phyloP scores from a whole-genome alignment of 2,329 filamentous ascomycete genomes.

The Lizonia empirigonia region DNA sequence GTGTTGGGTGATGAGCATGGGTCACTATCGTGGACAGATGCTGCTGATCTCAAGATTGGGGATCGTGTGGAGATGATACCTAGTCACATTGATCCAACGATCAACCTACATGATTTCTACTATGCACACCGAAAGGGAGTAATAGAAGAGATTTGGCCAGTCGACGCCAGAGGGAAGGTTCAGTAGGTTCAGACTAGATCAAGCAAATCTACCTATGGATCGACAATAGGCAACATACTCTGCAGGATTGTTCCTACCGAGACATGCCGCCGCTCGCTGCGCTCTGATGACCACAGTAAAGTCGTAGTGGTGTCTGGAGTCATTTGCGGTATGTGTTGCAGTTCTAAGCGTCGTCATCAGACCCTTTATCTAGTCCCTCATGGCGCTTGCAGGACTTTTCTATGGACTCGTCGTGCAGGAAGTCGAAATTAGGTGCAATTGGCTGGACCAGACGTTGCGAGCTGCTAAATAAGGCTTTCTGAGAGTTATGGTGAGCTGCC shows the following conservation, averaged over 20 bases:
- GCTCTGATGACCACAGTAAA: conserved; percentile 27
- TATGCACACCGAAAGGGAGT: conserved; percentile 56
- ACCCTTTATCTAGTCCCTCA: too few species aligned
- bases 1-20: conserved; percentile 59
- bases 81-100: conserved; percentile 61
- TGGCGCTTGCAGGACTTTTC: too few species aligned
- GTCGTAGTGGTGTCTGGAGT: conserved; percentile 25
- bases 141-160: conserved; percentile 59
- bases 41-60: conserved; percentile 49
- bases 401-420: too few species aligned
- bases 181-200: conserved; percentile 45
- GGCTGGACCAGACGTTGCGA: too few species aligned
- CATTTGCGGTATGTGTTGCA: too few species aligned
- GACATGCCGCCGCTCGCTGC: conserved; percentile 17
- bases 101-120: conserved; percentile 60
- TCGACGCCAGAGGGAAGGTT: conserved; percentile 59
- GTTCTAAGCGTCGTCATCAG: background rate
- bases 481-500: too few species aligned
- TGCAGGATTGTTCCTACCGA: conserved; percentile 22
- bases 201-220: conserved; percentile 15
- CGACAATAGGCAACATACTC: conserved; percentile 9
- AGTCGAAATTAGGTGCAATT: too few species aligned
- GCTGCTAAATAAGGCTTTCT: too few species aligned
- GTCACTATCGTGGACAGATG: conserved; percentile 54
- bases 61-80: conserved; percentile 60